phyloP scores from a whole-genome alignment of 2,329 filamentous ascomycete species.

The Sclerotinia subarctica region DNA sequence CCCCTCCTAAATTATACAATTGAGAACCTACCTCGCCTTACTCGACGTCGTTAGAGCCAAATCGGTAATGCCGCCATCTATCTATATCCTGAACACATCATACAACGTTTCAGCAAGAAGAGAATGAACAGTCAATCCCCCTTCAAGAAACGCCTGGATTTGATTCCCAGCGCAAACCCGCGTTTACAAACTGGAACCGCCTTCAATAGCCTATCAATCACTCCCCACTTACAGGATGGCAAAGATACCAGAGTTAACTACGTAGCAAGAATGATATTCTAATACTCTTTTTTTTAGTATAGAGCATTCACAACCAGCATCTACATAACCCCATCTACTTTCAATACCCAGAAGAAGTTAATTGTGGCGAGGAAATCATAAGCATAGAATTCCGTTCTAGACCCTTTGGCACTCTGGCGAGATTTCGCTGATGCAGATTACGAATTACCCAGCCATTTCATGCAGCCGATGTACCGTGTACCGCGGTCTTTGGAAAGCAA shows the following conservation, averaged over 20 bases:
- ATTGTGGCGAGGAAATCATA: conserved; percentile 2
- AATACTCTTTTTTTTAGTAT: too few species aligned
- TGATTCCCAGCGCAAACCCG: not conserved
- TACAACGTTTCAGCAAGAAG: not conserved
- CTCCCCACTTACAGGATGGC: not conserved
- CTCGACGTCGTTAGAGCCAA: not conserved
- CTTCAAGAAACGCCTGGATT: conserved; percentile 2
- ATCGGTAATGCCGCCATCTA: not conserved
- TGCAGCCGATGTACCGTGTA: not conserved
- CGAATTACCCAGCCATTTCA: not conserved
- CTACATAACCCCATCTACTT: too few species aligned
- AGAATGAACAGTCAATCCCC: not conserved
- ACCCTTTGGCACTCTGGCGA: not conserved
- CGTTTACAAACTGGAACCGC: not conserved
- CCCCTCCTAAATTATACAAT: not conserved
- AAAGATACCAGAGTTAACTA: too few species aligned
- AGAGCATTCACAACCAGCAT: not conserved
- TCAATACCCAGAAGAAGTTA: not conserved
- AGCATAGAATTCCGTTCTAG: not conserved
- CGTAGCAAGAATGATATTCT: too few species aligned
- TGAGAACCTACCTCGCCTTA: too few species aligned
- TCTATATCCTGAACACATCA: not conserved
- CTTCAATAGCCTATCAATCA: not conserved
- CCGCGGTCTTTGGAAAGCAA: not conserved
- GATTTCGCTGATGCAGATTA: not conserved